These are phyloP conservation scores for Sarcodon aspratus DNA, from an alignment of 768 basidiomycete species.

Conservation along the genomic window DNA sequence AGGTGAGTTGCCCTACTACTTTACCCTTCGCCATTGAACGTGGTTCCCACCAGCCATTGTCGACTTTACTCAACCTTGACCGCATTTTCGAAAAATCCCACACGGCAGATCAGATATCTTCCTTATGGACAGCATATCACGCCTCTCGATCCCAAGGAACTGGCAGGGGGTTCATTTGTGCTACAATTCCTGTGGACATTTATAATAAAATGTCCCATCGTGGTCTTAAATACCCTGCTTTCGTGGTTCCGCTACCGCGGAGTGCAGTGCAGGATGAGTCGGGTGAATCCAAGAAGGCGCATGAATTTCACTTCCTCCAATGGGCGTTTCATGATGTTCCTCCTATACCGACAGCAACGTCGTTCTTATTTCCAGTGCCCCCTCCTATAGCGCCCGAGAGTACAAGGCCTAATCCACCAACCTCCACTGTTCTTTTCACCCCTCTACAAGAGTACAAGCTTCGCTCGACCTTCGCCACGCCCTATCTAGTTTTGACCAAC, in stretches of 20 bases:
- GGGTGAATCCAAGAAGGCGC: slow-evolving; percentile 27
- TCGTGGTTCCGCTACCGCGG: slow-evolving; percentile 76
- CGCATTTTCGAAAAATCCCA: slow-evolving; percentile 58
- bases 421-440: slow-evolving; percentile 81
- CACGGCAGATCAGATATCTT: slow-evolving; percentile 60
- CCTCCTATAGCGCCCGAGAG: slow-evolving; percentile 11
- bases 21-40: neutral
- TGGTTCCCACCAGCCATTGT: slow-evolving; percentile 49
- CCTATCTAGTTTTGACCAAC: slow-evolving; percentile 81
- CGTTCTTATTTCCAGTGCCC: slow-evolving; percentile 33
- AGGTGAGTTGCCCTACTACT: slow-evolving; percentile 26
- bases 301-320: slow-evolving; percentile 81
- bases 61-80: slow-evolving; percentile 68
- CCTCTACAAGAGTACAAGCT: slow-evolving; percentile 90
- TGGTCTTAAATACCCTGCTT: slow-evolving; percentile 60
- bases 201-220: slow-evolving; percentile 61
- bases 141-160: slow-evolving; percentile 69
- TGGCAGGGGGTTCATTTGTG: slow-evolving; percentile 78
- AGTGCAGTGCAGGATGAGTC: slow-evolving; percentile 21
- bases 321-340: slow-evolving; percentile 82
- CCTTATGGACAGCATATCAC: slow-evolving; percentile 88
- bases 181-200: slow-evolving; percentile 59
- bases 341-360: slow-evolving; percentile 34
- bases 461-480: slow-evolving; percentile 76
- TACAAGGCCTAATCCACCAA: slow-evolving; percentile 29